Evolutionary conservation across 345 rosid genomes (phyloP).

Genomic region (Eucalyptus coolabah): DNA sequence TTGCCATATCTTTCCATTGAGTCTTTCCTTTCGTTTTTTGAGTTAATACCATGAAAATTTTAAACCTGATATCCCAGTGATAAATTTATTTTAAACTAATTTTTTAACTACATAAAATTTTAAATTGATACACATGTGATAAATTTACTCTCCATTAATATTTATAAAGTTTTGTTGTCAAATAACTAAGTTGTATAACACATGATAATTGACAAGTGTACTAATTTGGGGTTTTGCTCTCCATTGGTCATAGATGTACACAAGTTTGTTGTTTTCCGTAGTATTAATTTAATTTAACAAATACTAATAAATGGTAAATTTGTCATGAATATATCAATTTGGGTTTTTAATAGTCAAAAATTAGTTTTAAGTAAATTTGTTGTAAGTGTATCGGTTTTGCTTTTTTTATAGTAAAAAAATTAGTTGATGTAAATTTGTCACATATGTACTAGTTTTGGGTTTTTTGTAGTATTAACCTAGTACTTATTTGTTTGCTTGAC

Average conservation of each 20-base stretch:
- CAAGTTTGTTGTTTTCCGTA: too few species aligned
- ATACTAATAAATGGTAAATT: fast-evolving
- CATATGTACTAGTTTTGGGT: fast-evolving
- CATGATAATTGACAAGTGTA: too few species aligned
- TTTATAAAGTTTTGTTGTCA: too few species aligned
- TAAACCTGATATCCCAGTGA: fast-evolving
- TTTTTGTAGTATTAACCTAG: fast-evolving
- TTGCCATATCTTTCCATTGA: background rate
- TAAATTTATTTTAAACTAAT: fast-evolving
- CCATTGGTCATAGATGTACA: too few species aligned
- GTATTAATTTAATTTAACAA: too few species aligned
- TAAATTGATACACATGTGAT: fast-evolving
- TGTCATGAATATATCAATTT: too few species aligned
- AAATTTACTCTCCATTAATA: too few species aligned
- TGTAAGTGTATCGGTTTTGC: fast-evolving
- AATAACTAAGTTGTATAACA: too few species aligned
- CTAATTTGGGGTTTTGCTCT: fast-evolving
- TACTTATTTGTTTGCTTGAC: background rate
- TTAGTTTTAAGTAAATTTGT: too few species aligned
- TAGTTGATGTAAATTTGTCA: fast-evolving
- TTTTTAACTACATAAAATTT: fast-evolving
- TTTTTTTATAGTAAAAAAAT: background rate
- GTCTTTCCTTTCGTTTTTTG: background rate
- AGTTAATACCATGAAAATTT: background rate
- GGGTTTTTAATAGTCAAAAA: too few species aligned